Conservation (phyloP, 768 basidiomycete species). For the Rhizopogon vinicolor region DNA sequence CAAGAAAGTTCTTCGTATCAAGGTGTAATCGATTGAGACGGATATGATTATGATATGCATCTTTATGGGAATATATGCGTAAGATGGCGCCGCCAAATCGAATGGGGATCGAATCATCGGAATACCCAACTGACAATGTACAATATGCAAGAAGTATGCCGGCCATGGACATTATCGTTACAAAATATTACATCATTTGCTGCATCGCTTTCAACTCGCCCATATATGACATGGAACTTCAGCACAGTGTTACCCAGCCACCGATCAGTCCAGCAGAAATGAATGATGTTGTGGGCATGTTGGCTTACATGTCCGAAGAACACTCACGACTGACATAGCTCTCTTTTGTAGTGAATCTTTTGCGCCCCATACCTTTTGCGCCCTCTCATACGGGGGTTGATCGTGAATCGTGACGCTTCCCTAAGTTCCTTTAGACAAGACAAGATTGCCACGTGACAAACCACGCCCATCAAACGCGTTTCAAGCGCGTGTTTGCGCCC, state of each 20-base stretch:
- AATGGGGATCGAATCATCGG: background rate
- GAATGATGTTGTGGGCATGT: too few relatives aligned
- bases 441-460: conserved; percentile 15
- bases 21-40: conserved; percentile 14
- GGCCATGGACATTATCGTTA: background rate
- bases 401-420: background rate
- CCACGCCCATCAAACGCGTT: conserved; percentile 16
- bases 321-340: background rate
- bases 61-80: conserved; percentile 10
- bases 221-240: background rate
- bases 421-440: background rate
- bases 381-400: too few relatives aligned
- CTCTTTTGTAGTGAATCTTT: too few relatives aligned
- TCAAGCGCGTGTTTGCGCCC: background rate
- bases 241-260: background rate
- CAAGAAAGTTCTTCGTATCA: conserved; percentile 23
- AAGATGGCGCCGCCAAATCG: background rate
- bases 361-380: too few relatives aligned
- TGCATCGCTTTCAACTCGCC: background rate
- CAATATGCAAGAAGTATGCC: conserved; percentile 17
- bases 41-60: conserved; percentile 16
- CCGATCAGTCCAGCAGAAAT: background rate
- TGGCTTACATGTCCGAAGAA: background rate
- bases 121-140: conserved; percentile 18
- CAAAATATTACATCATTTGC: background rate